phyloP scores from a whole-genome alignment of 2,329 filamentous ascomycete species.

The Arthrobotrys pseudoclavata region DNA sequence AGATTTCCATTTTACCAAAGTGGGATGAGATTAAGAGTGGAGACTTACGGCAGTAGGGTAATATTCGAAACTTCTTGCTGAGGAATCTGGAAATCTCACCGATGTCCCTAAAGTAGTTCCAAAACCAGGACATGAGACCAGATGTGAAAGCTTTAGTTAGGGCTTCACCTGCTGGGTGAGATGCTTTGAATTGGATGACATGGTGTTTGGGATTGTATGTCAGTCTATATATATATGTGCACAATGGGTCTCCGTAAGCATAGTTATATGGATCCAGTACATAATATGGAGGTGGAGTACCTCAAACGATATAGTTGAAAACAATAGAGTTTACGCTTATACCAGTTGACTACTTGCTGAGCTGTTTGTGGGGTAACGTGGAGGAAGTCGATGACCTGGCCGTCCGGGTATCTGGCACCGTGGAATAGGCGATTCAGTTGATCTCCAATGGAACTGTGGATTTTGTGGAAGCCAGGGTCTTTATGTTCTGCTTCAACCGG shows the following conservation, averaged over 20 bases:
- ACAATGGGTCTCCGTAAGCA: not conserved
- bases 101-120: not conserved
- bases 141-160: not conserved
- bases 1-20: too few relatives aligned
- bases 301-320: not conserved
- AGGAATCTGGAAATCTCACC: not conserved
- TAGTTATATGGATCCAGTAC: not conserved
- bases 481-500: not conserved
- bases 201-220: not conserved
- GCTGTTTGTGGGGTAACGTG: not conserved
- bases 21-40: too few relatives aligned
- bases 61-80: not conserved
- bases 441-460: not conserved
- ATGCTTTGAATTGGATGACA: not conserved
- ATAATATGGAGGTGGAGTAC: not conserved
- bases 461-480: not conserved
- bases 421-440: not conserved
- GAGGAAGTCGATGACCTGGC: not conserved
- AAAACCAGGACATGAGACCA: not conserved
- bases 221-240: not conserved
- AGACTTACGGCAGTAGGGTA: not conserved
- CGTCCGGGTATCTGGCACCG: not conserved
- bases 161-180: not conserved
- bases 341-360: constrained; percentile 3
- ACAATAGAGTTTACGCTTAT: not conserved